These are phyloP conservation scores for Achaetomium macrosporum DNA, from an alignment of 2,329 filamentous ascomycete species.

Conservation along the genomic window DNA sequence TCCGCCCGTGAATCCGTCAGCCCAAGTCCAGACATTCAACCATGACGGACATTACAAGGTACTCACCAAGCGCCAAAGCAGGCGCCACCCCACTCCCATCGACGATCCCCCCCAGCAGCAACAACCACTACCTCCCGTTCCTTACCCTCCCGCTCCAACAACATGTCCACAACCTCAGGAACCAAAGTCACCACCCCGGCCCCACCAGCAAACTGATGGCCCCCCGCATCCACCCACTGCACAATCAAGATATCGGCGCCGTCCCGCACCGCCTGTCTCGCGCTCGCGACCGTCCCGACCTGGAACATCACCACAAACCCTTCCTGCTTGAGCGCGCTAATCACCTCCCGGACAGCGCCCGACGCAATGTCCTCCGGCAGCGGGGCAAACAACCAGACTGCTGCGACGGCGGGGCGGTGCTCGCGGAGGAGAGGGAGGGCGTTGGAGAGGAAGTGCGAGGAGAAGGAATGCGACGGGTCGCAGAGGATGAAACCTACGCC, in stretches of 20 bases:
- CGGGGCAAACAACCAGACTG: conserved; percentile 64
- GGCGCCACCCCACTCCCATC: conserved; percentile 52
- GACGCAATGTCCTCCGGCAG: conserved; percentile 31
- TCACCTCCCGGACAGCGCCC: neutral
- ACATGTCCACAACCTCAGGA: conserved; percentile 50
- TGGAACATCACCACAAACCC: conserved; percentile 53
- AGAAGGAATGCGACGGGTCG: conserved; percentile 29
- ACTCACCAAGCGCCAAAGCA: conserved; percentile 47
- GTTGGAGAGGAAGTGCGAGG: conserved; percentile 36
- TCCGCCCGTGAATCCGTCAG: conserved; percentile 34
- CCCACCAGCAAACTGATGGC: conserved; percentile 52
- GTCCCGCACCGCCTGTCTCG: conserved; percentile 41
- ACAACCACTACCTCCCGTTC: conserved; percentile 38
- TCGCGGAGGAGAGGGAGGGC: conserved; percentile 45
- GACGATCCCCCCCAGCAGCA: conserved; percentile 55
- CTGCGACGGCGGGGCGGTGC: conserved; percentile 51
- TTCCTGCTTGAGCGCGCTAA: conserved; percentile 31
- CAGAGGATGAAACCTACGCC: conserved; percentile 60
- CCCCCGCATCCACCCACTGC: conserved; percentile 60
- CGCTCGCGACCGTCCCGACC: conserved; percentile 53
- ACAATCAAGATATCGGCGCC: conserved; percentile 54
- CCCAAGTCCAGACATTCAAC: too few species aligned
- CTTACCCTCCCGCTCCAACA: conserved; percentile 34
- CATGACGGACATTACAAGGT: too few species aligned
- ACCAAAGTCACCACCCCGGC: conserved; percentile 51